Conservation (phyloP, 352 stramenopile species). For the Globisporangium abappressorium region DNA sequence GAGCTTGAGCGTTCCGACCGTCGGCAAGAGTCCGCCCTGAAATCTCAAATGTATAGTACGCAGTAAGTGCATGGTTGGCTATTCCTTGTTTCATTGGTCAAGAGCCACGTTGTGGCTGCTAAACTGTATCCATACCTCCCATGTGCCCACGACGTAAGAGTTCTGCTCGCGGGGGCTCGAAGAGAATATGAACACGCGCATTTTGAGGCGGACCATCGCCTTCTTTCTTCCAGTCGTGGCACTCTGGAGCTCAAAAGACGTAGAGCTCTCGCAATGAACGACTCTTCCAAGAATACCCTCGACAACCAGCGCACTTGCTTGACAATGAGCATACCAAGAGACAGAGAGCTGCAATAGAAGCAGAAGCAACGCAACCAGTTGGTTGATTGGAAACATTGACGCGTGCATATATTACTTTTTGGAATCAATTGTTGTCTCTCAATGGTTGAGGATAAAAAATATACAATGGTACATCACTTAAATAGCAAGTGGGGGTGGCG, state of each 20-base stretch:
- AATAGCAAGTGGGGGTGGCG: slow-evolving; percentile 7
- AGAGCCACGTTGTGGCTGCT: neutral
- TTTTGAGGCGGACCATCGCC: slow-evolving; percentile 53
- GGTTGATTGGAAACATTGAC: neutral
- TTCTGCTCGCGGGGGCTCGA: slow-evolving; percentile 67
- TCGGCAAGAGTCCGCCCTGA: slow-evolving; percentile 55
- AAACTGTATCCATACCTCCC: slow-evolving; percentile 30
- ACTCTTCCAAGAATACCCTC: slow-evolving; percentile 11
- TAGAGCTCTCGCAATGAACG: neutral
- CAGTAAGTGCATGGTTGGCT: neutral
- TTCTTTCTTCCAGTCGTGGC: neutral
- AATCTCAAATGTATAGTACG: neutral
- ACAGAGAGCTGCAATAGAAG: neutral
- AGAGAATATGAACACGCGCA: slow-evolving; percentile 76
- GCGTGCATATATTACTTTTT: slow-evolving; percentile 9
- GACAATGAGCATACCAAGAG: neutral
- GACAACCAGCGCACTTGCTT: too few relatives aligned
- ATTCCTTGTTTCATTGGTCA: neutral
- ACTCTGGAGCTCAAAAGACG: neutral
- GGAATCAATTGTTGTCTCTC: slow-evolving; percentile 1
- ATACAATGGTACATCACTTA: slow-evolving; percentile 16
- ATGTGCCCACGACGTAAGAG: slow-evolving; percentile 72
- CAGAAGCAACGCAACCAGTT: neutral
- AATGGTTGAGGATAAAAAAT: slow-evolving; percentile 3
- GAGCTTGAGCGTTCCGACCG: slow-evolving; percentile 62